Evolutionary conservation across 2,329 filamentous ascomycete genomes (phyloP), one percentile per base, ranked within the genome.

Genomic region (Berkeleyomyces rouxiae): DNA sequence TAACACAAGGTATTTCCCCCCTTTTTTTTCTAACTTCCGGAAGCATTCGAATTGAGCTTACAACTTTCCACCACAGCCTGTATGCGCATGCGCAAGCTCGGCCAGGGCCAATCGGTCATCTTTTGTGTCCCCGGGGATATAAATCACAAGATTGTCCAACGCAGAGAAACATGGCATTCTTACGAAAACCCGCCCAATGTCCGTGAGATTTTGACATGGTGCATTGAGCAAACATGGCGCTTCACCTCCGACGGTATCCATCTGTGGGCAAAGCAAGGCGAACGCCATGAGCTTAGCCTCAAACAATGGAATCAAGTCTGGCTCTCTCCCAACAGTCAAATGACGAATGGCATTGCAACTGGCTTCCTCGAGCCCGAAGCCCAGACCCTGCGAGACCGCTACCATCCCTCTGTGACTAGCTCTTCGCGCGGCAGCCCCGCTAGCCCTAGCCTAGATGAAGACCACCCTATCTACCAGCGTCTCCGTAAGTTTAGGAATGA

Each of bases 61-160:
- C 61, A 40, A 10, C 3, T 9, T 13, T 53, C 6, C 42, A 40
- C 7, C 44, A 10, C 44, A 82, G 84, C 84, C 0, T 86, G 84
- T 64, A 88, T 87, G 83, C 72, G 86, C n/a, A 83, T 90, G 79
- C 72, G 86, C 9, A 81, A 84, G 64, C 75, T 91, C 0, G 86
- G 84, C 0, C 72, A 81, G 2, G 84, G 84, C 0, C 86, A 90
- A 66, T 82, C 81, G 0, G 78, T 89, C 0, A 72, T 80, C 0
- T 88, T 88, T 59, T 81, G 78, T 61, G 71, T 83, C 0, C 77
- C 82, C 0, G 68, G 74, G 0, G 86, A 89, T 63, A 82, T 88
- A 3, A 72, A 79, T 9, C 70, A 68, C 0, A 81, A 80, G 64
- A 83, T 87, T n/a, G 64, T 69, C 0, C 66, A 71, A 2, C 51